A percentile compares a stretch with the other conserved stretches of the same genome.
phyloP scores from a whole-genome alignment of 2,329 filamentous ascomycete species.

The Hypoxylon sp. region DNA sequence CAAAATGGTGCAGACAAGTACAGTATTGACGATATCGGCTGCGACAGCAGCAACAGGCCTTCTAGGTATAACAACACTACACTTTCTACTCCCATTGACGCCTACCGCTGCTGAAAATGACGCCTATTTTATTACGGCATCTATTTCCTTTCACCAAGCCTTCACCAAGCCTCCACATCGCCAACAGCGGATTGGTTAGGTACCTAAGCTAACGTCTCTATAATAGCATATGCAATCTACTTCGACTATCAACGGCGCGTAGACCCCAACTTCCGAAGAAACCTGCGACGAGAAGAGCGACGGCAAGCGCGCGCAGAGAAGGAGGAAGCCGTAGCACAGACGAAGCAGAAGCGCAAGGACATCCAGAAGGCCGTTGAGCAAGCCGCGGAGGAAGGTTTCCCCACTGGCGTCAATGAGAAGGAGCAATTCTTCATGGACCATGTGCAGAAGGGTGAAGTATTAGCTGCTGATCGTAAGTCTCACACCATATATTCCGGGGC shows the following conservation, averaged over 20 bases:
- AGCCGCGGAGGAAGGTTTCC: constrained; percentile 93
- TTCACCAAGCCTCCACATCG: constrained; percentile 34
- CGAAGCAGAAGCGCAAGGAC: constrained; percentile 76
- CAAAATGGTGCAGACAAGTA: constrained; percentile 66
- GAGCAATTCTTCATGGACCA: constrained; percentile 98
- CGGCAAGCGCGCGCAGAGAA: constrained; percentile 79
- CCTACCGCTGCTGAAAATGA: neutral
- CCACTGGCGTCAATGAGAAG: constrained; percentile 89
- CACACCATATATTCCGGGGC: neutral
- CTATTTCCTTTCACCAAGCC: neutral
- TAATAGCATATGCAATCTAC: constrained; percentile 74
- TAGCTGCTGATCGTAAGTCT: constrained; percentile 84
- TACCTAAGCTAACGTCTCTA: constrained; percentile 31
- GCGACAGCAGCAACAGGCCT: constrained; percentile 73
- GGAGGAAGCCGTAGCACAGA: constrained; percentile 77
- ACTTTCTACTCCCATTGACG: neutral
- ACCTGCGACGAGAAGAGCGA: constrained; percentile 82
- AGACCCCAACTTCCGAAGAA: constrained; percentile 75
- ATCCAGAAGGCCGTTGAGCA: constrained; percentile 83
- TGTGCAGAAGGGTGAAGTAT: constrained; percentile 87
- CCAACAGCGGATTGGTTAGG: constrained; percentile 21
- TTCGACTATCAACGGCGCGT: constrained; percentile 78
- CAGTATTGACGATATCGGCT: constrained; percentile 73
- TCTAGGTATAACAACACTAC: constrained; percentile 65
- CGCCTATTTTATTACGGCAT: neutral